Evolutionary conservation across 164 flowering plant species (phyloP), one percentile per base, ranked within the genome.

Genomic region (Tetracentron sinense): DNA sequence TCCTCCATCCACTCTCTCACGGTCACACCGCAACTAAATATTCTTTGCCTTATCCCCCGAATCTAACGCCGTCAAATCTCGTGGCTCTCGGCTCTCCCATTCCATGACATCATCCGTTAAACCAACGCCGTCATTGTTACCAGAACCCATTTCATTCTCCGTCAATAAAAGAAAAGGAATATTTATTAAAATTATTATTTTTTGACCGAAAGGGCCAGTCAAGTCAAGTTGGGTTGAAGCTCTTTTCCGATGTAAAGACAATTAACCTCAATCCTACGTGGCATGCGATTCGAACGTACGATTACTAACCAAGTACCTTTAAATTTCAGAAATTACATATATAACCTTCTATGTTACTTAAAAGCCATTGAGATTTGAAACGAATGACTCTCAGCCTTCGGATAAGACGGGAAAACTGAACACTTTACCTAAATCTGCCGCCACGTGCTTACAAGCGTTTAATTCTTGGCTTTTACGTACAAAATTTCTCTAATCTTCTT

Each of bases 1-100:
- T n/a, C n/a, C n/a, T n/a, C n/a, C n/a, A n/a, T n/a, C n/a, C n/a
- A n/a, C n/a, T n/a, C n/a, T n/a, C n/a, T n/a, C n/a, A n/a, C 49
- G 21, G 53, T 47, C 63, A 55, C 67, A 63, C 65, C 72, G 52
- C 42, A 23, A 54, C 20, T 53, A 53, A 20, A 35, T 16, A 23
- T 14, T 30, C 44, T 35, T 49, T 22, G 60, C 57, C 72, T 72
- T 72, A 64, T 73, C 72, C 56, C 67, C 58, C 52, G 54, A 53
- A 38, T n/a, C 23, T 49, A 68, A 74, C 79, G 75, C 65, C 78
- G 79, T 75, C 55, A 61, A 11, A 16, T 17, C 26, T 54, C 51
- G 19, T 53, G 61, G 66, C 60, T 20, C 30, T 22, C 30, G n/a
- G n/a, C n/a, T n/a, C n/a, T n/a, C 3, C 17, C 11, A 14, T 23